A percentile compares a stretch with the other conserved stretches of the same genome.
Conservation (phyloP, 495 filamentous ascomycete genomes). For the Hypoxylon cercidicola region DNA sequence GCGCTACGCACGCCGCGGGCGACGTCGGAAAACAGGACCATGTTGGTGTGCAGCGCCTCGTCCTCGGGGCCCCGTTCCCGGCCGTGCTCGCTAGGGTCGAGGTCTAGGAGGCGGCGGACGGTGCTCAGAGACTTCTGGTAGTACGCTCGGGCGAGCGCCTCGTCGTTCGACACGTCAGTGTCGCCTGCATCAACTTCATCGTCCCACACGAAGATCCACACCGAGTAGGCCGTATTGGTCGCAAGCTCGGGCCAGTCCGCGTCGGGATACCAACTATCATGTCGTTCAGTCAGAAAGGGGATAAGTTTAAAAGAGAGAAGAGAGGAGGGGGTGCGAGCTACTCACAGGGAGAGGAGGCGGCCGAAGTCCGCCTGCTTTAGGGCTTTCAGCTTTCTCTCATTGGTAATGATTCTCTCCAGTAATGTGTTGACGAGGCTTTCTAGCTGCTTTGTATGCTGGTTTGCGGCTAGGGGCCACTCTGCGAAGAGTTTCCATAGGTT, state of each 20-base stretch:
- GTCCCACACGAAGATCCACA: slow-evolving; percentile 49
- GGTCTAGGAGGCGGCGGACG: slow-evolving; percentile 34
- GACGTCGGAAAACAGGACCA: slow-evolving; percentile 42
- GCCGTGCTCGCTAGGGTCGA: slow-evolving; percentile 15
- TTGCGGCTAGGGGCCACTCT: slow-evolving; percentile 39
- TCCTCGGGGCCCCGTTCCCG: slow-evolving; percentile 4
- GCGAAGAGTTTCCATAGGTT: slow-evolving; percentile 42
- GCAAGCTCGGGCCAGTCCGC: slow-evolving; percentile 45
- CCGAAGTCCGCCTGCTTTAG: slow-evolving; percentile 43
- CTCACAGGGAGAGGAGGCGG: slow-evolving; percentile 45
- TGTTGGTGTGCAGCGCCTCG: slow-evolving; percentile 33
- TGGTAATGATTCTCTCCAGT: slow-evolving; percentile 41
- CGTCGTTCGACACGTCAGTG: slow-evolving; percentile 40
- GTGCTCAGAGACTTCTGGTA: slow-evolving; percentile 41
- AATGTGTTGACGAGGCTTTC: slow-evolving; percentile 29
- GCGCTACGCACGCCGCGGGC: slow-evolving; percentile 27
- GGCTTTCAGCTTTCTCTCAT: slow-evolving; percentile 42
- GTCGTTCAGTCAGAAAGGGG: background rate
- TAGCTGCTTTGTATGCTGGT: slow-evolving; percentile 33
- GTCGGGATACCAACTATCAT: slow-evolving; percentile 44
- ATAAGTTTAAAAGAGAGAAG: background rate
- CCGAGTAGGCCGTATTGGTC: slow-evolving; percentile 42
- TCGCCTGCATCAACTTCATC: slow-evolving; percentile 45
- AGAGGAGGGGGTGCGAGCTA: background rate
- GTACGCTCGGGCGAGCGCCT: slow-evolving; percentile 41